These are phyloP conservation scores for Rhamnella rubrinervis DNA, from an alignment of 331 rosid genomes.

Conservation along the genomic window DNA sequence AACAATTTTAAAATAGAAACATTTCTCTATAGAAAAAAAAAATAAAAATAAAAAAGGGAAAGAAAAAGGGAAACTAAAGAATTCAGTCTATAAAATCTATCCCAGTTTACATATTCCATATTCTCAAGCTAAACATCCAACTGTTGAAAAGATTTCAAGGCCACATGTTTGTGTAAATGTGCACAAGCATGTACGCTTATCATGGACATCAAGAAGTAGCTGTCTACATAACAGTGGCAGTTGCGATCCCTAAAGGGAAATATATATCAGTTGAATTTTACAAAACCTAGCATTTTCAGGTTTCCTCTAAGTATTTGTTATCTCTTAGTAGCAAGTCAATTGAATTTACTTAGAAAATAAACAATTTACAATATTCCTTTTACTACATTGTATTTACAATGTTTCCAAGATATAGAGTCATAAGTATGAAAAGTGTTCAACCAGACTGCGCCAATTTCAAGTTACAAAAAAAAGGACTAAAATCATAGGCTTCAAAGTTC, in stretches of 20 bases:
- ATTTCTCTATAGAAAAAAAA: neutral
- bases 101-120: neutral
- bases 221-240: no score
- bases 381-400: neutral
- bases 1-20: neutral
- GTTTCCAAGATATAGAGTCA: neutral
- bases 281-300: neutral
- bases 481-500: neutral
- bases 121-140: neutral
- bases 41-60: neutral
- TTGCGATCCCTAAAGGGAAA: no score
- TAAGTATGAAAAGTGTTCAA: no score
- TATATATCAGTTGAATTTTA: no score
- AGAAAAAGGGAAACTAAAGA: neutral
- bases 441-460: neutral
- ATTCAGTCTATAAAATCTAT: neutral
- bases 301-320: neutral
- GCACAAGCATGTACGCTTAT: constrained; percentile 4
- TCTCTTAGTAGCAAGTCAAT: neutral
- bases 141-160: neutral
- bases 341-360: neutral
- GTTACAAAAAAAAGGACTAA: neutral
- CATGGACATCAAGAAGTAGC: neutral
- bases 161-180: neutral
- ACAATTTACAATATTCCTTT: neutral